These are phyloP conservation scores for Meripilus lineatus DNA, from an alignment of 1,284 basidiomycete species.

Conservation along the genomic window DNA sequence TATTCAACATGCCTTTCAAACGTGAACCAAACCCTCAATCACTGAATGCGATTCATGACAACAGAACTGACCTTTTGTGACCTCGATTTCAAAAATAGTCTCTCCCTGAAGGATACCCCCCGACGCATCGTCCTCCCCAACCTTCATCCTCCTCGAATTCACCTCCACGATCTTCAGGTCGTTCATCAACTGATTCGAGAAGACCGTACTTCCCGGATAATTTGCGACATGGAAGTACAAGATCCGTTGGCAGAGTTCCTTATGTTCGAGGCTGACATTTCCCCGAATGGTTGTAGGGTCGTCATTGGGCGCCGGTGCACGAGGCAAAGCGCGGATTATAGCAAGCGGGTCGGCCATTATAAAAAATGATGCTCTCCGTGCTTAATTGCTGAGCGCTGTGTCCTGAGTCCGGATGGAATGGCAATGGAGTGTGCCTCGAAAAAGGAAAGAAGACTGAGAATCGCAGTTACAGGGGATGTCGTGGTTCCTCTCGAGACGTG, in stretches of 20 bases:
- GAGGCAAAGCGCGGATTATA: conserved; percentile 13
- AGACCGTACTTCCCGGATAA: conserved; percentile 19
- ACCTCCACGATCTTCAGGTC: conserved; percentile 20
- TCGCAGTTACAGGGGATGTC: no score
- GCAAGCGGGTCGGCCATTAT: conserved; percentile 11
- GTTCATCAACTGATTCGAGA: conserved; percentile 16
- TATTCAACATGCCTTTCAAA: conserved; percentile 25
- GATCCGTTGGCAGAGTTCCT: conserved; percentile 21
- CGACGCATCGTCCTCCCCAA: conserved; percentile 4
- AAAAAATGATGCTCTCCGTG: no score
- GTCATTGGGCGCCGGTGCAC: conserved; percentile 23
- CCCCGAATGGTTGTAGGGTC: conserved; percentile 19
- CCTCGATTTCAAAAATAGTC: conserved; percentile 22
- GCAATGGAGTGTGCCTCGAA: no score
- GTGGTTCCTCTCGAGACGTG: no score
- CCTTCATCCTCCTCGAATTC: conserved; percentile 11
- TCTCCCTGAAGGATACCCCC: conserved; percentile 15
- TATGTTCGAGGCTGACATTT: conserved; percentile 19
- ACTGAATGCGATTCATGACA: no score
- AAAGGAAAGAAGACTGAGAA: no score
- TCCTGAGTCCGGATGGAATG: not conserved
- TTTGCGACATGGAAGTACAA: conserved; percentile 23
- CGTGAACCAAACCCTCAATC: no score
- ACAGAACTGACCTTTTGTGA: conserved; percentile 19
- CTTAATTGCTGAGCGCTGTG: not conserved